Conservation (phyloP, 2,329 filamentous ascomycete genomes). For the Ophiocordyceps sinensis region DNA sequence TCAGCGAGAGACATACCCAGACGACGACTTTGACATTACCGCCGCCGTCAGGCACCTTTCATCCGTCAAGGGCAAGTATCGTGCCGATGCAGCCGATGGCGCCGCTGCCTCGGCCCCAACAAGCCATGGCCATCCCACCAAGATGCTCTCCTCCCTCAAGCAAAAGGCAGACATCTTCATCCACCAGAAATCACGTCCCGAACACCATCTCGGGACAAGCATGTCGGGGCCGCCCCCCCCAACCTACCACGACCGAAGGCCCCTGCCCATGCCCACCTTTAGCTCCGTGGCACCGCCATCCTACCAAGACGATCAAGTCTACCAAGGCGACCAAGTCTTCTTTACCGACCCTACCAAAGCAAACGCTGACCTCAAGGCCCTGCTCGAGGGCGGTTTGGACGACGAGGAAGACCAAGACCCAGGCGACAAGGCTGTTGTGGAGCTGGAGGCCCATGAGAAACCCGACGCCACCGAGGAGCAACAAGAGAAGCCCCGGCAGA, state of each 20-base stretch:
- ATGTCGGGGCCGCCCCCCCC: slow-evolving; percentile 32
- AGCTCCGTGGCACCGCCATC: slow-evolving; percentile 19
- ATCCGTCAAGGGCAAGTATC: slow-evolving; percentile 11
- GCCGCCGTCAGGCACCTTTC: slow-evolving; percentile 16
- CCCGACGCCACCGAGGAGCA: background rate
- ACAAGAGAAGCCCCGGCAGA: slow-evolving; percentile 9
- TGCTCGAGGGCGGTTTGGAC: slow-evolving; percentile 71
- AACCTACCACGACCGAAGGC: slow-evolving; percentile 31
- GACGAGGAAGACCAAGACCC: slow-evolving; percentile 48
- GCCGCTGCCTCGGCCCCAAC: slow-evolving; percentile 3
- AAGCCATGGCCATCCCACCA: slow-evolving; percentile 20
- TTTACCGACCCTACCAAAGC: slow-evolving; percentile 62
- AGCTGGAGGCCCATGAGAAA: slow-evolving; percentile 12
- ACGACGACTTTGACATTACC: slow-evolving; percentile 19
- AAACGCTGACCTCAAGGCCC: slow-evolving; percentile 61
- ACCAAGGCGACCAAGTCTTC: slow-evolving; percentile 32
- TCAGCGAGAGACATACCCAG: slow-evolving; percentile 13
- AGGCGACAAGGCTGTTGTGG: background rate
- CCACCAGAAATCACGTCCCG: slow-evolving; percentile 37
- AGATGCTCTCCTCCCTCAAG: slow-evolving; percentile 35
- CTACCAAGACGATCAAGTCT: slow-evolving; percentile 26
- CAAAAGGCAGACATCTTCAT: slow-evolving; percentile 42
- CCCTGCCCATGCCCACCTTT: slow-evolving; percentile 32
- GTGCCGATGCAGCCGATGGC: background rate
- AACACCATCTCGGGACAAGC: slow-evolving; percentile 38